Evolutionary conservation across 2,329 filamentous ascomycete genomes (phyloP).

Genomic region (Ceratocystis ficicola): DNA sequence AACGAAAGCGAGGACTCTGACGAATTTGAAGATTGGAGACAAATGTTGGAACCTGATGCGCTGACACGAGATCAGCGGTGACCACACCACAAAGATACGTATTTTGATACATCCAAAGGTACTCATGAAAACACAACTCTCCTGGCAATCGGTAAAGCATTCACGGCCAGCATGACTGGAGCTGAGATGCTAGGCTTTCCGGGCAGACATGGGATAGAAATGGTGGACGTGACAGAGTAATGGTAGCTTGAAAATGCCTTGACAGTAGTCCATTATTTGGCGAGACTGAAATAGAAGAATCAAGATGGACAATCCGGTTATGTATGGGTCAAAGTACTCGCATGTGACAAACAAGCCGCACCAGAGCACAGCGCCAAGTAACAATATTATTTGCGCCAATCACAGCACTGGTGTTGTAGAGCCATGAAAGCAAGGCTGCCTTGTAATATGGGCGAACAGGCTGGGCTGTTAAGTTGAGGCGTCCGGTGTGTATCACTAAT

Average conservation of each 20-base stretch:
- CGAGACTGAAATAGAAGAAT: too few species aligned
- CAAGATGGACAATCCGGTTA: too few species aligned
- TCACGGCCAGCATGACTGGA: neutral
- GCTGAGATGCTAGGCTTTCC: neutral
- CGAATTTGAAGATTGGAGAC: constrained; percentile 9
- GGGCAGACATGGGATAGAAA: neutral
- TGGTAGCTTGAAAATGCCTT: neutral
- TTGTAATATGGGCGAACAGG: neutral
- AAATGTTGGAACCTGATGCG: constrained; percentile 2
- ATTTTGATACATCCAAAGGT: neutral
- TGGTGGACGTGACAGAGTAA: neutral
- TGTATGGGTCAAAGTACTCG: too few species aligned
- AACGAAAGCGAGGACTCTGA: neutral
- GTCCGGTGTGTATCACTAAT: neutral
- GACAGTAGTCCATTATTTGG: too few species aligned
- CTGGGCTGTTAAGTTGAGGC: neutral
- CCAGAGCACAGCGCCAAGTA: neutral
- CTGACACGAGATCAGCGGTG: neutral
- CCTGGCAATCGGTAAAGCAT: neutral
- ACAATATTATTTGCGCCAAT: neutral
- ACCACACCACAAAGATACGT: neutral
- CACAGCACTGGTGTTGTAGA: neutral
- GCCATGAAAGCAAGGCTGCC: neutral
- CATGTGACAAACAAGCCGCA: too few species aligned
- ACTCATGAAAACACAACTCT: neutral